These are phyloP conservation scores for Suillus variegatus DNA, from an alignment of 768 basidiomycete genomes.

Conservation along the genomic window DNA sequence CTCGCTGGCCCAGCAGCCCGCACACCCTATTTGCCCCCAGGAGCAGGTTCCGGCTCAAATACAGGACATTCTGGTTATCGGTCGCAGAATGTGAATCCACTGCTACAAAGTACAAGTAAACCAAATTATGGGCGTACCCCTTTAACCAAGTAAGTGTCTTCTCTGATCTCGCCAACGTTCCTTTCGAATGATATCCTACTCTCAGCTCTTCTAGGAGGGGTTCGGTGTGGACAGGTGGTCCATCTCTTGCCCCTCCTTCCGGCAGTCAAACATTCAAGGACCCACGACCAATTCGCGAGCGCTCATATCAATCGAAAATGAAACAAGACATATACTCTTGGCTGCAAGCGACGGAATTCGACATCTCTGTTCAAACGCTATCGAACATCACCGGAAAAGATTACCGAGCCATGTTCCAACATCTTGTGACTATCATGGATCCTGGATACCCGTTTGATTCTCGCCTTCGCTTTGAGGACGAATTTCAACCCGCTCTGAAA, in stretches of 20 bases:
- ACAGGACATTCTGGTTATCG: conserved; percentile 70
- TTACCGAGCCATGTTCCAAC: conserved; percentile 82
- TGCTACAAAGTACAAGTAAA: conserved; percentile 71
- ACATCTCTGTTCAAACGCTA: conserved; percentile 68
- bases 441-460: conserved; percentile 61
- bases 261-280: conserved; percentile 67
- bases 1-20: conserved; percentile 76
- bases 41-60: conserved; percentile 45
- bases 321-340: conserved; percentile 75
- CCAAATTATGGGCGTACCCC: conserved; percentile 73
- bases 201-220: conserved; percentile 69
- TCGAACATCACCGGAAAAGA: conserved; percentile 83
- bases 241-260: conserved; percentile 45
- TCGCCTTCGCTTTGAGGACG: conserved; percentile 72
- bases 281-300: conserved; percentile 75
- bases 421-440: conserved; percentile 72
- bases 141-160: conserved; percentile 53
- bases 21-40: conserved; percentile 45
- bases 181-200: conserved; percentile 10
- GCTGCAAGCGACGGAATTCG: conserved; percentile 64
- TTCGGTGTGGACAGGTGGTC: conserved; percentile 69
- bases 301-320: conserved; percentile 72
- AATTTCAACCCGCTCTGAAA: conserved; percentile 74
- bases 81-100: conserved; percentile 67
- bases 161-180: conserved; percentile 4